These are phyloP conservation scores for Westerdykella aurantiaca DNA, from an alignment of 2,329 filamentous ascomycete species.

Conservation along the genomic window DNA sequence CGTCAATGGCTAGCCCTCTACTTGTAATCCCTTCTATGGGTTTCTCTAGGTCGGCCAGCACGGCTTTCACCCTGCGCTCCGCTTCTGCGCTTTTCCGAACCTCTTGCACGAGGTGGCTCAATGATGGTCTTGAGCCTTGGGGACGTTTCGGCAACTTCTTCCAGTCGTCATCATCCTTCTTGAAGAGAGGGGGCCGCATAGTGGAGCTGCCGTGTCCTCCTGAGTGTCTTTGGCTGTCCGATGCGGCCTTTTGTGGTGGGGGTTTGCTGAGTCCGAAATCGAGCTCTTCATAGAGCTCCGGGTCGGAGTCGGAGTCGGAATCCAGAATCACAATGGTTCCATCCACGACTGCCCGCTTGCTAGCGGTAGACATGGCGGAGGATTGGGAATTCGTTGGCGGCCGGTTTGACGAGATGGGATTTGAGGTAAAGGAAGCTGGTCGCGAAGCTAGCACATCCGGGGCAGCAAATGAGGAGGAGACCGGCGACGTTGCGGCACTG, in stretches of 20 bases:
- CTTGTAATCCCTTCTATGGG: conserved; percentile 7
- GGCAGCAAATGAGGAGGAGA: conserved; percentile 1
- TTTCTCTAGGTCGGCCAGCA: conserved; percentile 23
- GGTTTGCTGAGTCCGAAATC: conserved; percentile 30
- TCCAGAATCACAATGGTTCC: conserved; percentile 50
- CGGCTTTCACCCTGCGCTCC: conserved; percentile 23
- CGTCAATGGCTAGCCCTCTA: conserved; percentile 10
- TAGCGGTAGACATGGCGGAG: conserved; percentile 29
- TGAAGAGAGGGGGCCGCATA: neutral
- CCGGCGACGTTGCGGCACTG: neutral
- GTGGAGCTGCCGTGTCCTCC: neutral
- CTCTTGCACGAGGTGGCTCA: conserved; percentile 19
- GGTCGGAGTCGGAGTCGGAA: conserved; percentile 65
- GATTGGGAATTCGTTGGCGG: conserved; percentile 21
- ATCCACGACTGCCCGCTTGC: conserved; percentile 50
- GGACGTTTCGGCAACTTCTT: conserved; percentile 14
- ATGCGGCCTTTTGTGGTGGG: conserved; percentile 5
- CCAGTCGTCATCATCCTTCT: conserved; percentile 5
- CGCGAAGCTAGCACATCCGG: no score
- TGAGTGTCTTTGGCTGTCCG: conserved; percentile 6
- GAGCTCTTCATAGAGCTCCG: conserved; percentile 40
- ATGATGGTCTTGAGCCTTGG: conserved; percentile 11
- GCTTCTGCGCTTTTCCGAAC: conserved; percentile 18
- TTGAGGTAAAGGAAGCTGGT: no score
- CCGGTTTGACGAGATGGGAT: conserved; percentile 1